Conservation (phyloP, 164 flowering plant species). For the Chimonanthus praecox region DNA sequence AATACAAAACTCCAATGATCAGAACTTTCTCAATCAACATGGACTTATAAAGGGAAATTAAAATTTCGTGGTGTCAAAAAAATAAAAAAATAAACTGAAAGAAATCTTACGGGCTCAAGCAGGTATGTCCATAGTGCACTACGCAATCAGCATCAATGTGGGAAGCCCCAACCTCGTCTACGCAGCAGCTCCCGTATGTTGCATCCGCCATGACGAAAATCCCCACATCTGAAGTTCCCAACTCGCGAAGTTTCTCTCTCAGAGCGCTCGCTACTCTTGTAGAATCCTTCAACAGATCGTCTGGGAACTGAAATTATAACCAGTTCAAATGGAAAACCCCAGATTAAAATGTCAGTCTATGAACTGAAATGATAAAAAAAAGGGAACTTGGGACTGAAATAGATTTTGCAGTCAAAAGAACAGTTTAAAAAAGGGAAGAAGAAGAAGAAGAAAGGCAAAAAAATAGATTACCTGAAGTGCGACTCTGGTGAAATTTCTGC, state of each 20-base stretch:
- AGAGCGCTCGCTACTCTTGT: slow-evolving; percentile 51
- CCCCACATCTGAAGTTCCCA: slow-evolving; percentile 27
- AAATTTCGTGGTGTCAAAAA: neutral
- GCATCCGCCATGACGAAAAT: slow-evolving; percentile 93
- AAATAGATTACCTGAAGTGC: slow-evolving; percentile 63
- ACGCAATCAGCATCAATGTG: slow-evolving; percentile 77
- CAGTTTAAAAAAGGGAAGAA: neutral
- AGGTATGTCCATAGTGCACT: slow-evolving; percentile 87
- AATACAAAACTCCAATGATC: neutral
- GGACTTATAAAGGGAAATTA: neutral
- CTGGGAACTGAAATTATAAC: slow-evolving; percentile 61
- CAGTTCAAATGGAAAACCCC: neutral
- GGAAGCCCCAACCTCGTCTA: slow-evolving; percentile 92
- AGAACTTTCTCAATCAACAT: neutral
- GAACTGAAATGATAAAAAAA: neutral
- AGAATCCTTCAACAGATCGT: slow-evolving; percentile 75
- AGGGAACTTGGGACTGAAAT: neutral
- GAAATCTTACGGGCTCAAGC: slow-evolving; percentile 71
- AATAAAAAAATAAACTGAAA: neutral
- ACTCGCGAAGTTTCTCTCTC: slow-evolving; percentile 19
- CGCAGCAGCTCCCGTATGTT: slow-evolving; percentile 90
- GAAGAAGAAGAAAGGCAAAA: neutral
- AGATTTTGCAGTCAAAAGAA: neutral
- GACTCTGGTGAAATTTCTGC: slow-evolving; percentile 51
- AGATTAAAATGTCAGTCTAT: neutral